A percentile compares a stretch with the other conserved stretches of the same genome.
These are phyloP conservation scores for Malbranchea zuffiana DNA, from an alignment of 2,329 filamentous ascomycete genomes.

Conservation along the genomic window DNA sequence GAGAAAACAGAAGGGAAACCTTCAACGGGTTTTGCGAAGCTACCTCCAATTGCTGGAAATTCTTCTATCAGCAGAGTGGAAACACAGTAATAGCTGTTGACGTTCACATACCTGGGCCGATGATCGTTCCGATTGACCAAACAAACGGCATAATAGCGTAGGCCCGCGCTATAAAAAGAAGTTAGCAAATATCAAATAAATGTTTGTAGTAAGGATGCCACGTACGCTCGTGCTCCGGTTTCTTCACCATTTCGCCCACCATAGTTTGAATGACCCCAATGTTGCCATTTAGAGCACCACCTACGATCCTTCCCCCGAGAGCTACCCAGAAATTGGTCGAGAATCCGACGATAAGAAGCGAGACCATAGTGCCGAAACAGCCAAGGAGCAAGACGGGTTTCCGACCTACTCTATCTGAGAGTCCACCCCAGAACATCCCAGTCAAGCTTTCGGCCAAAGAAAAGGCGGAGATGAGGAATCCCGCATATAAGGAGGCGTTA, in stretches of 20 bases:
- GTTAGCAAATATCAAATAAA: constrained; percentile 1
- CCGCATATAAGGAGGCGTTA: constrained; percentile 80
- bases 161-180: constrained; percentile 45
- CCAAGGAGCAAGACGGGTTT: constrained; percentile 74
- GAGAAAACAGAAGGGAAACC: constrained; percentile 65
- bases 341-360: constrained; percentile 73
- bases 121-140: constrained; percentile 77
- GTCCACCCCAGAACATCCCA: constrained; percentile 63
- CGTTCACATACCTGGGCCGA: constrained; percentile 52
- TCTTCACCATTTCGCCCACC: constrained; percentile 84
- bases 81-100: background rate
- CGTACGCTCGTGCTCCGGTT: constrained; percentile 67
- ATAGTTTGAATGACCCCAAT: constrained; percentile 87
- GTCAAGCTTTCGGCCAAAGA: constrained; percentile 66
- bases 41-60: constrained; percentile 60
- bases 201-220: background rate
- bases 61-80: background rate
- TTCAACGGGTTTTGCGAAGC: constrained; percentile 66
- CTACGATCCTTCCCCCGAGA: constrained; percentile 62
- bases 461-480: constrained; percentile 77
- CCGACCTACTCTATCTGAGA: constrained; percentile 68
- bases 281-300: constrained; percentile 80
- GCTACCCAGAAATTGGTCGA: constrained; percentile 70
- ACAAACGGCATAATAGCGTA: constrained; percentile 90
- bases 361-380: constrained; percentile 66